Evolutionary conservation across 768 basidiomycete species (phyloP).

Genomic region (Scleroderma bovista): DNA sequence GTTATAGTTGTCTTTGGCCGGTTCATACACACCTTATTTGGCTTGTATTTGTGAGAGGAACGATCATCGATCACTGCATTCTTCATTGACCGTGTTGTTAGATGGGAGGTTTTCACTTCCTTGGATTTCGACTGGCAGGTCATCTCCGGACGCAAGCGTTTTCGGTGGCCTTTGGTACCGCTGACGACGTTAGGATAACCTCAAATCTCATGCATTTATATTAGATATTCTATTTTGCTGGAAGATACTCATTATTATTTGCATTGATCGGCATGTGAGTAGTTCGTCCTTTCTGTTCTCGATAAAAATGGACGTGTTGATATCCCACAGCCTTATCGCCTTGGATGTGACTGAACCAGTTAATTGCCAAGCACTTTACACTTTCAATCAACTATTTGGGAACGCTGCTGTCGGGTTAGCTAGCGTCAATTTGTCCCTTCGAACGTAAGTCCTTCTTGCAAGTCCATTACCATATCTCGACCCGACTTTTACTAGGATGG

Average conservation of each 20-base stretch:
- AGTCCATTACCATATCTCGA: not conserved
- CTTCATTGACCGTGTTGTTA: slow-evolving; percentile 18
- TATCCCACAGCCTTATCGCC: slow-evolving; percentile 42
- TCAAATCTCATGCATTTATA: not conserved
- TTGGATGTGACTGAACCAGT: slow-evolving; percentile 55
- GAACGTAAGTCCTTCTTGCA: slow-evolving; percentile 45
- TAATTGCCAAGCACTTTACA: slow-evolving; percentile 64
- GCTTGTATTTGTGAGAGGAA: slow-evolving; percentile 51
- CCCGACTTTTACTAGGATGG: slow-evolving; percentile 41
- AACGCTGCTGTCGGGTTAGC: slow-evolving; percentile 65
- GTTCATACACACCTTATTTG: slow-evolving; percentile 56
- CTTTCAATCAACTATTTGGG: slow-evolving; percentile 61
- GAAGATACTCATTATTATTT: slow-evolving; percentile 59
- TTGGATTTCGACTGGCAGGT: slow-evolving; percentile 62
- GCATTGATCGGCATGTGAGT: slow-evolving; percentile 67
- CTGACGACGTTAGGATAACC: not conserved
- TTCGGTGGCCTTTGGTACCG: slow-evolving; percentile 63
- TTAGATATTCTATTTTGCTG: slow-evolving; percentile 65
- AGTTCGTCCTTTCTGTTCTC: not conserved
- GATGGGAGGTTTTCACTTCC: slow-evolving; percentile 65
- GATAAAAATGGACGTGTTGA: not conserved
- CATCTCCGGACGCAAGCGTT: slow-evolving; percentile 48
- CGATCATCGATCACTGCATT: not conserved
- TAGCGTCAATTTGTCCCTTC: slow-evolving; percentile 62
- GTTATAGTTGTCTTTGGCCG: slow-evolving; percentile 34